Conservation (phyloP, 2,329 filamentous ascomycete genomes). For the Coleophoma crateriformis region DNA sequence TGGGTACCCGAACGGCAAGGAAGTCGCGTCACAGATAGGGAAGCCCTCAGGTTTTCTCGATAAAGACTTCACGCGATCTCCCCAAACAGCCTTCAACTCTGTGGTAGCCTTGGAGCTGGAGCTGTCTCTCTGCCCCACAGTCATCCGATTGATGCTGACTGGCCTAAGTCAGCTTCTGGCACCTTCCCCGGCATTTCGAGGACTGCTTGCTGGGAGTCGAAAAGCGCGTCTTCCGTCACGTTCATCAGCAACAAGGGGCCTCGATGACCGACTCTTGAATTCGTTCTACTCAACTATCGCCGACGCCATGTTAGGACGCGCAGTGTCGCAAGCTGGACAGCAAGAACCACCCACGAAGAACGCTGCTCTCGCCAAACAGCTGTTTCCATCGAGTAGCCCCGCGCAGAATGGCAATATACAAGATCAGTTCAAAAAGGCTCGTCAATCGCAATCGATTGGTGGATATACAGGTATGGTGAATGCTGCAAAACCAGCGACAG, state of each 20-base stretch:
- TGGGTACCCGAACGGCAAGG: neutral
- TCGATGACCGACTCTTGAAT: slow-evolving; percentile 14
- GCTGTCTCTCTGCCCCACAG: neutral
- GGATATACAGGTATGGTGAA: slow-evolving; percentile 28
- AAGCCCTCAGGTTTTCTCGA: no score
- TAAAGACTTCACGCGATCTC: no score
- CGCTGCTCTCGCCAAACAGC: slow-evolving; percentile 35
- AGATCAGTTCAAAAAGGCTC: slow-evolving; percentile 42
- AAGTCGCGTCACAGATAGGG: neutral
- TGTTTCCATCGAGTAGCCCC: slow-evolving; percentile 54
- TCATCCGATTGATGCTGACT: slow-evolving; percentile 24
- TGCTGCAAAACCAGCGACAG: slow-evolving; percentile 7
- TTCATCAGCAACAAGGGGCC: slow-evolving; percentile 1
- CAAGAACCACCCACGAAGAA: slow-evolving; percentile 13
- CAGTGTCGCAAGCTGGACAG: slow-evolving; percentile 13
- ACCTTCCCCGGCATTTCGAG: slow-evolving; percentile 17
- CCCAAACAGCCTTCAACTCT: no score
- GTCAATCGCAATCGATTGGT: slow-evolving; percentile 29
- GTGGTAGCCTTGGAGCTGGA: neutral
- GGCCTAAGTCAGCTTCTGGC: slow-evolving; percentile 17
- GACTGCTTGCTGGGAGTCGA: slow-evolving; percentile 21
- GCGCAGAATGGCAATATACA: slow-evolving; percentile 40
- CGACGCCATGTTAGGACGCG: slow-evolving; percentile 28
- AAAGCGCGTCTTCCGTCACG: slow-evolving; percentile 13
- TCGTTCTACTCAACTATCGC: slow-evolving; percentile 22